phyloP scores from a whole-genome alignment of 257 asterid species.

The Parsonsia alboflavescens region DNA sequence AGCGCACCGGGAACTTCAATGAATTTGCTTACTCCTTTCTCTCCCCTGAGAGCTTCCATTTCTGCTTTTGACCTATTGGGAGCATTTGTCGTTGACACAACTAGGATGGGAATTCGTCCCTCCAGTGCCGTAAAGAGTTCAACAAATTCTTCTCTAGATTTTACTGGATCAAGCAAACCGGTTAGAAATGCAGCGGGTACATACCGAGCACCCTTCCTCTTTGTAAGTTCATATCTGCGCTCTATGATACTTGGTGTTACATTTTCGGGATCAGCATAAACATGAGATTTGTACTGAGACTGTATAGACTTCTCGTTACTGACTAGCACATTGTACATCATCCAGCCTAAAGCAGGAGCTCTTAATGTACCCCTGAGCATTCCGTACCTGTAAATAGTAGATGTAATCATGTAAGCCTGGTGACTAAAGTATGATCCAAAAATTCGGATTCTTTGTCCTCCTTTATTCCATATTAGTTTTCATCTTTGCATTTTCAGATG shows the following conservation, averaged over 20 bases:
- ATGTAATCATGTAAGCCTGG: background rate
- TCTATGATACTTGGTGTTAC: conserved; percentile 70
- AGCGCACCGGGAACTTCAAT: conserved; percentile 86
- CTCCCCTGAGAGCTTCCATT: conserved; percentile 87
- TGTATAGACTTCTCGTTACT: conserved; percentile 88
- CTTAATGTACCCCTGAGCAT: conserved; percentile 83
- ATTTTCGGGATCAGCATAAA: conserved; percentile 79
- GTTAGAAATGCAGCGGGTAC: conserved; percentile 96
- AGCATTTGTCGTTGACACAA: conserved; percentile 53
- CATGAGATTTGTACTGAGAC: conserved; percentile 95
- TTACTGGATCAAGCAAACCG: conserved; percentile 88
- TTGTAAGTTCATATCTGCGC: conserved; percentile 78
- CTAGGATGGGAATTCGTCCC: conserved; percentile 56
- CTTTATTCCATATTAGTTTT: background rate
- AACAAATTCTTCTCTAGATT: conserved; percentile 69
- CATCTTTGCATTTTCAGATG: background rate
- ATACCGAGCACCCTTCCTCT: conserved; percentile 76
- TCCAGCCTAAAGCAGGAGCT: conserved; percentile 97
- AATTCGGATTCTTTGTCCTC: background rate
- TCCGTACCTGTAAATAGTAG: conserved; percentile 52
- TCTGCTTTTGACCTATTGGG: conserved; percentile 97
- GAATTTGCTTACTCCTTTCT: conserved; percentile 66
- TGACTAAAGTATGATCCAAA: background rate
- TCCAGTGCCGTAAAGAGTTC: conserved; percentile 64
- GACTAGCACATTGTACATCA: conserved; percentile 94